A percentile compares a stretch with the other conserved stretches of the same genome.
Evolutionary conservation across 176 grass and related monocot genomes (phyloP).

Genomic region (Lolium multiflorum): DNA sequence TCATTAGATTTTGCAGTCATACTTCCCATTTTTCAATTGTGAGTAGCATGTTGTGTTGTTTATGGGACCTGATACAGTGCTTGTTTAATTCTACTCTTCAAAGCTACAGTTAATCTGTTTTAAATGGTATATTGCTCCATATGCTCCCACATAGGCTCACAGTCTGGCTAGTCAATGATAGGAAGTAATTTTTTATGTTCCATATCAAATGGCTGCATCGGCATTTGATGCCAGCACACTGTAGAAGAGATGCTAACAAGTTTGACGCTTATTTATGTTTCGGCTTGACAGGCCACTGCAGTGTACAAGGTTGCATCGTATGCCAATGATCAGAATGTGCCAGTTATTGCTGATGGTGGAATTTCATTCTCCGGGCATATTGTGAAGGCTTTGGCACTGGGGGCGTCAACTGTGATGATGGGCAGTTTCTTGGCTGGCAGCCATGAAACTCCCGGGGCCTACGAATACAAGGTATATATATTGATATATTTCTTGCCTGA

Average conservation of each 20-base stretch:
- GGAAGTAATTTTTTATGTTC: neutral
- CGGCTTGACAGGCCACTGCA: constrained; percentile 72
- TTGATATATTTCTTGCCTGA: constrained; percentile 1
- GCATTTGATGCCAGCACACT: neutral
- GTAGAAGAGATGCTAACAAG: neutral
- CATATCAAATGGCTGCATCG: neutral
- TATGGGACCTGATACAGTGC: neutral
- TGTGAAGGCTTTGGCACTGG: constrained; percentile 85
- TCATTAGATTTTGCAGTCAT: neutral
- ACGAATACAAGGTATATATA: constrained; percentile 76
- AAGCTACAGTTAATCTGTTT: neutral
- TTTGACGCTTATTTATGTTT: constrained; percentile 36
- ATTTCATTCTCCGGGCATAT: constrained; percentile 98
- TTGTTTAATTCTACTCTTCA: neutral
- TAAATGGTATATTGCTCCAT: constrained; percentile 15
- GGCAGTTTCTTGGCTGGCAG: constrained; percentile 96
- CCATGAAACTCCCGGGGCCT: constrained; percentile 87
- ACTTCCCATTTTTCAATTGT: neutral
- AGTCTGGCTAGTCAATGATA: neutral
- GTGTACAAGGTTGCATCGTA: constrained; percentile 97
- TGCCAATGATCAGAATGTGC: constrained; percentile 86
- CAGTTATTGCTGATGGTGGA: constrained; percentile 93
- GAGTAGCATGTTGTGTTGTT: neutral
- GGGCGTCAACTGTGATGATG: constrained; percentile 95
- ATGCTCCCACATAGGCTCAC: neutral